These are phyloP conservation scores for Acanthamoeba sp. DNA, from an alignment of 208 protist species.

Conservation along the genomic window DNA sequence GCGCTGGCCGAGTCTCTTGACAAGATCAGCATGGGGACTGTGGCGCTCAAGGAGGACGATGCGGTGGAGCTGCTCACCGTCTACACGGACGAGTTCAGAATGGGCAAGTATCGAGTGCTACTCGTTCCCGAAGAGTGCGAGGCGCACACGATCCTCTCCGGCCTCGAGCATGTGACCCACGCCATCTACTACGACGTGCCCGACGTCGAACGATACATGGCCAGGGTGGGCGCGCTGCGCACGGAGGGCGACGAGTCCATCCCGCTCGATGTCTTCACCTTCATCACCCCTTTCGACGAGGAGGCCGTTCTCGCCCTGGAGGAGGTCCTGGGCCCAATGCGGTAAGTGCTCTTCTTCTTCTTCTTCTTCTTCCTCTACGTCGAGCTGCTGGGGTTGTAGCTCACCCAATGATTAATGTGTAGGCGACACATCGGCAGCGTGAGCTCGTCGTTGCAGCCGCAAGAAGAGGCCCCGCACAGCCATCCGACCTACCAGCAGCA, in stretches of 20 bases:
- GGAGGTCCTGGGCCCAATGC: not conserved
- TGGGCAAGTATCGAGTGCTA: not conserved
- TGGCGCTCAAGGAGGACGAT: conserved; percentile 35
- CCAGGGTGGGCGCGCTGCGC: not conserved
- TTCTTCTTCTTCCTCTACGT: too few relatives aligned
- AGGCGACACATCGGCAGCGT: conserved; percentile 22
- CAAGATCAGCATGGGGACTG: conserved; percentile 1
- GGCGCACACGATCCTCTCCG: not conserved
- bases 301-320: not conserved
- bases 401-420: too few relatives aligned
- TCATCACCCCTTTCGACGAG: not conserved
- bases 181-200: not conserved
- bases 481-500: conserved; percentile 31
- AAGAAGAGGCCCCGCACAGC: not conserved
- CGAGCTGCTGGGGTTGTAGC: too few relatives aligned
- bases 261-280: conserved; percentile 7
- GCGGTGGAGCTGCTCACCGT: not conserved
- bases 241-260: not conserved
- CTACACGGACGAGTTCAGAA: conserved; percentile 9
- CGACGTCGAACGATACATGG: not conserved
- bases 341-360: not conserved
- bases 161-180: conserved; percentile 21
- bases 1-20: not conserved
- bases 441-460: conserved; percentile 14
- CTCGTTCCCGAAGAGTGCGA: not conserved